A percentile compares a stretch with the other conserved stretches of the same genome.
Conservation (phyloP, 2,329 filamentous ascomycete species). For the Aspergillus ochraceus region DNA sequence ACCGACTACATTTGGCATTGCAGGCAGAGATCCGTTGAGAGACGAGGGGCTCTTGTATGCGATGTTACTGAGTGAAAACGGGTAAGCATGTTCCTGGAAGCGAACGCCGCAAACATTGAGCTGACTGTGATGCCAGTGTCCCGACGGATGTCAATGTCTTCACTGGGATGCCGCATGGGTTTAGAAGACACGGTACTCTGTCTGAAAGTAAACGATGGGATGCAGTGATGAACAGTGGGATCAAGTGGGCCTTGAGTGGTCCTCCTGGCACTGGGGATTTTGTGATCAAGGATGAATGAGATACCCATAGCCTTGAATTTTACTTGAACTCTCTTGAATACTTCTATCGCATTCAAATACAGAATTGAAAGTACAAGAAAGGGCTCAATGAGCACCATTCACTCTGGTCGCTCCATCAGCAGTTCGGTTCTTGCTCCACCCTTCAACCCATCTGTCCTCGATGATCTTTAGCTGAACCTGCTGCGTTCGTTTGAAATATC, state of each 20-base stretch:
- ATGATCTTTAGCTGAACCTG: slow-evolving; percentile 44
- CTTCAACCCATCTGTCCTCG: slow-evolving; percentile 43
- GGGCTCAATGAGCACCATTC: not conserved
- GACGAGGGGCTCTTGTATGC: slow-evolving; percentile 53
- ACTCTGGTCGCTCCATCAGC: slow-evolving; percentile 7
- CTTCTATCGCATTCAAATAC: too few relatives aligned
- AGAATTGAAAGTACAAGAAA: too few relatives aligned
- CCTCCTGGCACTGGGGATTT: slow-evolving; percentile 8
- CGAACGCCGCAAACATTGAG: not conserved
- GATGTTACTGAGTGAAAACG: slow-evolving; percentile 45
- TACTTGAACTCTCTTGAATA: too few relatives aligned
- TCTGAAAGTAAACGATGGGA: slow-evolving; percentile 31
- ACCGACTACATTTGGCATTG: slow-evolving; percentile 47
- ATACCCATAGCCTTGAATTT: too few relatives aligned
- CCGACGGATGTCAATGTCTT: slow-evolving; percentile 52
- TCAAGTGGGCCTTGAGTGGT: slow-evolving; percentile 28
- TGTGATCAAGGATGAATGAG: not conserved
- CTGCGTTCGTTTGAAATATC: slow-evolving; percentile 41
- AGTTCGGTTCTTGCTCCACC: slow-evolving; percentile 17
- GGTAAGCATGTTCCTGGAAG: slow-evolving; percentile 31
- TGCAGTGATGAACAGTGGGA: slow-evolving; percentile 28
- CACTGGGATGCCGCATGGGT: slow-evolving; percentile 55
- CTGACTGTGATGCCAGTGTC: slow-evolving; percentile 36
- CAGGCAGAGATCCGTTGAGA: slow-evolving; percentile 50
- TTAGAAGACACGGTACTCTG: slow-evolving; percentile 36